Evolutionary conservation across 495 filamentous ascomycete genomes (phyloP).

Genomic region (Penicillium diatomitis): DNA sequence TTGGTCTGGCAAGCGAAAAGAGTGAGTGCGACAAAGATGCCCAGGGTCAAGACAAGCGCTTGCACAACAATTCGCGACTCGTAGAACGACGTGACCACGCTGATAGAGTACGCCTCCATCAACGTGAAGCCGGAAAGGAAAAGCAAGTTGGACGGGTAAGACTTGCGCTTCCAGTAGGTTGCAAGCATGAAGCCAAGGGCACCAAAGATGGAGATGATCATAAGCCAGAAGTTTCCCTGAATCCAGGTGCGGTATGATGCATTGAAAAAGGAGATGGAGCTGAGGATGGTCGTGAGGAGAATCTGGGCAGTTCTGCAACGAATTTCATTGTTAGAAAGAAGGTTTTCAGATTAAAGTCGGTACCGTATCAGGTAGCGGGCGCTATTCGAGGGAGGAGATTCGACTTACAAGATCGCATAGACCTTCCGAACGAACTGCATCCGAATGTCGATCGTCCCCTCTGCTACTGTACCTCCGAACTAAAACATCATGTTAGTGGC

Average conservation of each 20-base stretch:
- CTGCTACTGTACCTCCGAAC: slow-evolving; percentile 86
- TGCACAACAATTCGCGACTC: slow-evolving; percentile 72
- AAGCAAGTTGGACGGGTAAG: slow-evolving; percentile 87
- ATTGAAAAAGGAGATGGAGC: slow-evolving; percentile 78
- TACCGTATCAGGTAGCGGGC: not conserved
- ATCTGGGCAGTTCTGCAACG: slow-evolving; percentile 68
- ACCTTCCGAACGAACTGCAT: slow-evolving; percentile 98
- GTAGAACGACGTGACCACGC: slow-evolving; percentile 85
- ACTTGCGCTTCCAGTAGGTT: slow-evolving; percentile 97
- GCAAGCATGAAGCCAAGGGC: slow-evolving; percentile 73
- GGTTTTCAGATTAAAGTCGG: not conserved
- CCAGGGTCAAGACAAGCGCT: slow-evolving; percentile 81
- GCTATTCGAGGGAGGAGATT: not conserved
- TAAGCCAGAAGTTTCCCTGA: slow-evolving; percentile 69
- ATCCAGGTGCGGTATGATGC: slow-evolving; percentile 76
- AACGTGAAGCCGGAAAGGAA: slow-evolving; percentile 90
- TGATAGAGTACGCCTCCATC: slow-evolving; percentile 88
- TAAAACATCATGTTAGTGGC: slow-evolving; percentile 17
- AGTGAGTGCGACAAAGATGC: slow-evolving; percentile 87
- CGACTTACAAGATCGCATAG: slow-evolving; percentile 65
- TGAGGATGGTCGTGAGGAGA: slow-evolving; percentile 70
- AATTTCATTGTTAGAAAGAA: not conserved
- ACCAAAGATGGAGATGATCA: slow-evolving; percentile 76
- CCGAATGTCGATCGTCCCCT: slow-evolving; percentile 88
- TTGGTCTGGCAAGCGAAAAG: slow-evolving; percentile 95